Evolutionary conservation across 164 flowering plant genomes (phyloP), one percentile per base, ranked within the genome.

Genomic region (Magnolia changhungtana): DNA sequence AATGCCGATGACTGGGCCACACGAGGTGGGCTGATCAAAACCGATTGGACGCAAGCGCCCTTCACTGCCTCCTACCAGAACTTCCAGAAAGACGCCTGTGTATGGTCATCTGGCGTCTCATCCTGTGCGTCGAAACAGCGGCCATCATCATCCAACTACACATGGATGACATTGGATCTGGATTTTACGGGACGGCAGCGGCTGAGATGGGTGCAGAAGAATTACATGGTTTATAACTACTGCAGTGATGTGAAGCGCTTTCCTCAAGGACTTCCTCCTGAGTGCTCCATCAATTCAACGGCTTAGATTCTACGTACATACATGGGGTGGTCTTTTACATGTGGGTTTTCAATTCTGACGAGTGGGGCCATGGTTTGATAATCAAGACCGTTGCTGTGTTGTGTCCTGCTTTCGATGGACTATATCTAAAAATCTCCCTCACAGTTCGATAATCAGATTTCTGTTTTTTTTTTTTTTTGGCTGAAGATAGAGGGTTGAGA

Each of bases 1-100:
- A 75, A 75, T 18, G 77, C 71, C 0, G 77, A 75, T 66, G 77
- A 66, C 24, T 75, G 77, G 77, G 77, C 77, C 13, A 75, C 77
- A 50, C 49, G 69, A 50, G 77, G 77, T 19, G 77, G 77, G 8
- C 71, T 49, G 11, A 16, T 75, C 4, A 75, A 75, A 21, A 75
- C 77, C 11, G 61, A 75, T 51, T 75, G 77, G 77, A 49, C 59
- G n/a, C n/a, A 75, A 23, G 77, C 72, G 1, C 77, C 77, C 9
- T 75, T 75, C 27, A 51, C 52, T 0, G 77, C 71, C n/a, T 75
- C 64, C 13, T 75, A 66, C 49, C 3, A 10, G 21, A 75, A 67
- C 72, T 75, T 75, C 71, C 51, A 50, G n/a, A 72, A 21, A 1
- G 59, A 50, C 23, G 37, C 77, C 0, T 75, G 77, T 52, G 51